phyloP scores from a whole-genome alignment of 208 protist genomes.

The Crithidia mellificae region DNA sequence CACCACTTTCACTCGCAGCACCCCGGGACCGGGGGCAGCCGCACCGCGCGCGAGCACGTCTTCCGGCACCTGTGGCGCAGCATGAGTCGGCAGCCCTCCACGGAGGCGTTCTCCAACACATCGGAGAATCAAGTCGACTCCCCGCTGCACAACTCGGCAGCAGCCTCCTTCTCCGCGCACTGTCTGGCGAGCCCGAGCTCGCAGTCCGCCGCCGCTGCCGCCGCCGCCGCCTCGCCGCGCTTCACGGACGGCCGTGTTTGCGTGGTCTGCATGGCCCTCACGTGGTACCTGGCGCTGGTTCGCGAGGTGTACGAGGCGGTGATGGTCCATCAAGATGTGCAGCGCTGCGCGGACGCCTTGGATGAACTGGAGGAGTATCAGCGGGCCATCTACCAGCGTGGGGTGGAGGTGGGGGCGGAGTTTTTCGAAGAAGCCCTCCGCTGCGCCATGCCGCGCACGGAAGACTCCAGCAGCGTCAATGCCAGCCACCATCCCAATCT shows the following conservation, averaged over 20 bases:
- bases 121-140: slow-evolving; percentile 1
- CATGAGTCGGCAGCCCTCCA: slow-evolving; percentile 8
- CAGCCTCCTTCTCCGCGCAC: slow-evolving; percentile 14
- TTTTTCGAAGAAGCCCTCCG: slow-evolving; percentile 25
- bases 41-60: slow-evolving; percentile 2
- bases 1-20: not conserved
- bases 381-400: slow-evolving; percentile 38
- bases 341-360: slow-evolving; percentile 52
- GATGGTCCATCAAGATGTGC: slow-evolving; percentile 43
- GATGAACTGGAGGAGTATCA: slow-evolving; percentile 44
- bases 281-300: slow-evolving; percentile 57
- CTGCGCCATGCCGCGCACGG: not conserved
- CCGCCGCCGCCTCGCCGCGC: slow-evolving; percentile 31
- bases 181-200: slow-evolving; percentile 11
- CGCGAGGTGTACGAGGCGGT: slow-evolving; percentile 52
- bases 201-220: no score
- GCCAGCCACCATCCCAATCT: not conserved
- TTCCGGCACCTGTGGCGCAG: slow-evolving; percentile 7
- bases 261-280: slow-evolving; percentile 49
- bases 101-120: slow-evolving; percentile 7
- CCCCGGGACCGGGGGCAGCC: not conserved
- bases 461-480: not conserved
- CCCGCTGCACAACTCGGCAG: slow-evolving; percentile 11
- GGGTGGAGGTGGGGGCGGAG: slow-evolving; percentile 15
- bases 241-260: slow-evolving; percentile 28